phyloP scores from a whole-genome alignment of 345 rosid species.

The Triadica sebifera region DNA sequence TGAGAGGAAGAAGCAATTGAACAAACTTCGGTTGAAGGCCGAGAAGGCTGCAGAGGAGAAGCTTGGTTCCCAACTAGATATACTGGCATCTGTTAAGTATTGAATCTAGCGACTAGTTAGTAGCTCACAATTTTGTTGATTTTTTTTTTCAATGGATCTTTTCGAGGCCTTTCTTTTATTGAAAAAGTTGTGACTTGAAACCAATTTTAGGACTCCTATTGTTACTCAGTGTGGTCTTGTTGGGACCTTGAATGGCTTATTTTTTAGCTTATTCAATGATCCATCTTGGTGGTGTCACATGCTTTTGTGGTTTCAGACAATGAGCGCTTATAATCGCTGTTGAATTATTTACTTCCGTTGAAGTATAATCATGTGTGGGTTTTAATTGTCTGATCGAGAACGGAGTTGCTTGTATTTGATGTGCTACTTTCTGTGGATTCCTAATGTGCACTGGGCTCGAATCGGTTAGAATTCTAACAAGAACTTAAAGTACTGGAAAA shows the following conservation, averaged over 20 bases:
- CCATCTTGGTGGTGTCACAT: neutral
- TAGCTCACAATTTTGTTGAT: conserved; percentile 9
- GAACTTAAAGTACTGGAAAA: too few relatives aligned
- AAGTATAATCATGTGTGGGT: neutral
- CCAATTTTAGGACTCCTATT: neutral
- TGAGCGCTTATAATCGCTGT: neutral
- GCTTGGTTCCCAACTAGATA: conserved; percentile 64
- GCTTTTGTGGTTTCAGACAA: too few relatives aligned
- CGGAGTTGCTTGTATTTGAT: too few relatives aligned
- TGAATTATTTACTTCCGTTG: neutral
- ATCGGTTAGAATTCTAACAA: too few relatives aligned
- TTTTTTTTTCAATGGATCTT: neutral
- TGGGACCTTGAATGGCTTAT: neutral
- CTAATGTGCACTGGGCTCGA: too few relatives aligned
- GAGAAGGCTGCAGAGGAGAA: conserved; percentile 75
- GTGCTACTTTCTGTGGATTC: too few relatives aligned
- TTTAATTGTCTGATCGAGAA: neutral
- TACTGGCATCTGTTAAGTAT: conserved; percentile 64
- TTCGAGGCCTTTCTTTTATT: neutral
- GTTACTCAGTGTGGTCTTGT: neutral
- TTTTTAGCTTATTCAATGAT: neutral
- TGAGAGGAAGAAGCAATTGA: conserved; percentile 76
- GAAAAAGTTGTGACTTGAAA: neutral
- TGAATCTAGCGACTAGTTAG: conserved; percentile 5
- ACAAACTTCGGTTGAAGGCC: conserved; percentile 72